These are phyloP conservation scores for Grigorovia humatica DNA, from an alignment of 805 yeast species.

Conservation along the genomic window DNA sequence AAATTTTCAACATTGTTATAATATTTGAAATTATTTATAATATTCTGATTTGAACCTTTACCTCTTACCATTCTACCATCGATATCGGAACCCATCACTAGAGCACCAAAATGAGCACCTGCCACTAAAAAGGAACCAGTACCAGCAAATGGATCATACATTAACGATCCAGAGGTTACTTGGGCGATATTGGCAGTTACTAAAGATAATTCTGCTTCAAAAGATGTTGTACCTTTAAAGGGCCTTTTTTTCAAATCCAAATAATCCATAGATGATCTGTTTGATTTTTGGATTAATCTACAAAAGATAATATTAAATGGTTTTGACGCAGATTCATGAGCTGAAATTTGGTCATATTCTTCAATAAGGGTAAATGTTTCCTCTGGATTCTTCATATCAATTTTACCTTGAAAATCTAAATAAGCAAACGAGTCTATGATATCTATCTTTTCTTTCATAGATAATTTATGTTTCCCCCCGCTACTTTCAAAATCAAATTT, in stretches of 20 bases:
- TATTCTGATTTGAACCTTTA: constrained; percentile 33
- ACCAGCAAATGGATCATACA: constrained; percentile 94
- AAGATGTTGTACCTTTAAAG: constrained; percentile 92
- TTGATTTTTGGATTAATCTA: constrained; percentile 52
- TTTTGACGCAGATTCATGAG: not conserved
- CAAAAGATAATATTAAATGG: constrained; percentile 68
- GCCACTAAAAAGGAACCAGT: constrained; percentile 92
- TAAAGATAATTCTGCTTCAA: constrained; percentile 85
- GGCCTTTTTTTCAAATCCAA: constrained; percentile 75
- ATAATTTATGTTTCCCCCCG: constrained; percentile 48
- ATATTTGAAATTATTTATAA: constrained; percentile 61
- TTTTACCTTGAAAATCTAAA: constrained; percentile 65
- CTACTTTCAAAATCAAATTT: constrained; percentile 76
- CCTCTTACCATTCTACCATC: constrained; percentile 77
- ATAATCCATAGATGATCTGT: constrained; percentile 58
- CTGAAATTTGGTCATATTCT: constrained; percentile 43
- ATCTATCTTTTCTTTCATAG: constrained; percentile 34
- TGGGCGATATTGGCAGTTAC: constrained; percentile 83
- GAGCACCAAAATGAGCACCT: constrained; percentile 74
- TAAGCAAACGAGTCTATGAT: constrained; percentile 65
- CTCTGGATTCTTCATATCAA: constrained; percentile 69
- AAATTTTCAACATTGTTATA: constrained; percentile 50
- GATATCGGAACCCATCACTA: constrained; percentile 80
- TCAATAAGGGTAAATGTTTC: constrained; percentile 64
- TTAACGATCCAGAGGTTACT: constrained; percentile 49